Conservation (phyloP, 2,329 filamentous ascomycete genomes). For the Hypoxylon sp. region DNA sequence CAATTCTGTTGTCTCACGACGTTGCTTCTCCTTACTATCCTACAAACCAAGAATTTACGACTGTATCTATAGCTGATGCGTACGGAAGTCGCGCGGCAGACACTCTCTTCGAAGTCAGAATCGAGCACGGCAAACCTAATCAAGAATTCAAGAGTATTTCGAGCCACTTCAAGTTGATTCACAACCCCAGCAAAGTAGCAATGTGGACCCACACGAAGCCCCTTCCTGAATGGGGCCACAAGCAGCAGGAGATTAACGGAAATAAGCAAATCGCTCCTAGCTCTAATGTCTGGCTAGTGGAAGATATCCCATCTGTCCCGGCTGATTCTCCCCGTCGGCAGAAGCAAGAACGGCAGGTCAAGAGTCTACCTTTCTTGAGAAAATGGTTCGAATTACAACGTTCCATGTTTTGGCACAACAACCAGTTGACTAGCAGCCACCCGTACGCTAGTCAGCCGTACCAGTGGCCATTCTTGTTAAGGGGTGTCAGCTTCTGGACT, state of each 20-base stretch:
- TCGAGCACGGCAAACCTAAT: conserved; percentile 85
- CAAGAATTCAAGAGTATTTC: conserved; percentile 93
- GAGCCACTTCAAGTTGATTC: conserved; percentile 95
- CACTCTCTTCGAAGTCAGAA: conserved; percentile 91
- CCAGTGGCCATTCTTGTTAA: conserved; percentile 97
- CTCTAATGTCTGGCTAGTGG: conserved; percentile 95
- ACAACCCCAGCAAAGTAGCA: conserved; percentile 94
- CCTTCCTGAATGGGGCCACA: conserved; percentile 96
- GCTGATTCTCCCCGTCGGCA: conserved; percentile 79
- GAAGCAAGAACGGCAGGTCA: conserved; percentile 84
- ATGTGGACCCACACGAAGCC: conserved; percentile 99
- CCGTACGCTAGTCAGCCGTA: conserved; percentile 95
- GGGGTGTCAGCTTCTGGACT: conserved; percentile 99
- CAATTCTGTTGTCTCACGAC: conserved; percentile 91
- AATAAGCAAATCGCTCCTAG: conserved; percentile 94
- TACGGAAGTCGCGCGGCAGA: conserved; percentile 84
- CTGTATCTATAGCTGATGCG: conserved; percentile 79
- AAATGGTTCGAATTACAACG: conserved; percentile 98
- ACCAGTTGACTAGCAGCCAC: conserved; percentile 95
- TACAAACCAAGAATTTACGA: conserved; percentile 99
- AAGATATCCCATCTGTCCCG: conserved; percentile 87
- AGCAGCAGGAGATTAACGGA: conserved; percentile 98
- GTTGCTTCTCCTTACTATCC: conserved; percentile 96
- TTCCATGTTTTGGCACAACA: conserved; percentile 99
- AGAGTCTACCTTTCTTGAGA: conserved; percentile 86